Conservation (phyloP, 2,329 filamentous ascomycete species). For the Plectosphaerella sp. region DNA sequence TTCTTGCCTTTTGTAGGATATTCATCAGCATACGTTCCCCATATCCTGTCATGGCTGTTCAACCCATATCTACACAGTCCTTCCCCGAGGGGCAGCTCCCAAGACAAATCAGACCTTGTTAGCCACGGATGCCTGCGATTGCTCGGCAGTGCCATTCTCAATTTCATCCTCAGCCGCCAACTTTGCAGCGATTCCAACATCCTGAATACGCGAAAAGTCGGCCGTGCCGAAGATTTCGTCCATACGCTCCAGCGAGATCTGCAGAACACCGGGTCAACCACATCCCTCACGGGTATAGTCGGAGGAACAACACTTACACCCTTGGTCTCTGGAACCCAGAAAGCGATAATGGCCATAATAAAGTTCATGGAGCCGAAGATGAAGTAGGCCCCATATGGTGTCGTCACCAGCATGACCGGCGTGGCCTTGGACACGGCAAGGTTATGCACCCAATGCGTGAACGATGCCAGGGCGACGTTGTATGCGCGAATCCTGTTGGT, state of each 20-base stretch:
- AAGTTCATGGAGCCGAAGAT: conserved; percentile 56
- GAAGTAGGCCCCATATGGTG: conserved; percentile 44
- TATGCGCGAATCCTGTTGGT: conserved; percentile 52
- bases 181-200: background rate
- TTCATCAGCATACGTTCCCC: too few species aligned
- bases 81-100: background rate
- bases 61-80: background rate
- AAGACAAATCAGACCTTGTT: background rate
- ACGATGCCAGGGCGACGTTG: conserved; percentile 57
- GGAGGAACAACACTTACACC: conserved; percentile 25
- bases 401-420: conserved; percentile 52
- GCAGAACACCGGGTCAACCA: background rate
- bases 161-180: background rate
- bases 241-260: conserved; percentile 14
- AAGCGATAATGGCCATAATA: conserved; percentile 47
- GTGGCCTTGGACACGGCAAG: conserved; percentile 58
- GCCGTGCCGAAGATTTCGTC: conserved; percentile 11
- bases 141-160: background rate
- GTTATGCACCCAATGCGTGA: conserved; percentile 62
- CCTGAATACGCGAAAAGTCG: background rate
- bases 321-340: conserved; percentile 51
- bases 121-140: background rate
- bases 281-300: background rate
- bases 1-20: too few species aligned
- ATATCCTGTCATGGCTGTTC: background rate